These are phyloP conservation scores for Chytriomyces hyalinus DNA, from an alignment of 192 early-diverging fungal species.

Conservation along the genomic window DNA sequence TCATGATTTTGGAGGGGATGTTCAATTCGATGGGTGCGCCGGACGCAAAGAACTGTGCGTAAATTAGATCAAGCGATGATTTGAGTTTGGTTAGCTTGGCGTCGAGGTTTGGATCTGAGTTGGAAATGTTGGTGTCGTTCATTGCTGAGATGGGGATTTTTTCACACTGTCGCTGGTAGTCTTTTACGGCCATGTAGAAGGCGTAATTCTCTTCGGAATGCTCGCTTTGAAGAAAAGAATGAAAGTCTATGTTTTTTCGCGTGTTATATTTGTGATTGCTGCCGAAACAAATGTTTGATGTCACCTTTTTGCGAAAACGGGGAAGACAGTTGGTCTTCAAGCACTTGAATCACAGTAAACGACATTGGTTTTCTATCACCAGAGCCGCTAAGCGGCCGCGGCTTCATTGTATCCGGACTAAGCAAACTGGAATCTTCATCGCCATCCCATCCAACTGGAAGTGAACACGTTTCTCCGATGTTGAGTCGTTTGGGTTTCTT, in stretches of 20 bases:
- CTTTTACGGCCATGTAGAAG: slow-evolving; percentile 27
- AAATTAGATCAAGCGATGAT: slow-evolving; percentile 17
- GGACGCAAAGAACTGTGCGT: slow-evolving; percentile 13
- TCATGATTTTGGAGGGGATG: slow-evolving; percentile 31
- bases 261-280: background rate
- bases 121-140: background rate
- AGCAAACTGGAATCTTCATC: too few relatives aligned
- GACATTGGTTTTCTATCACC: background rate
- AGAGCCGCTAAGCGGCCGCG: too few relatives aligned
- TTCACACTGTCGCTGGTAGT: slow-evolving; percentile 14
- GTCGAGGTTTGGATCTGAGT: background rate
- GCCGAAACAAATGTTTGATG: background rate
- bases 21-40: slow-evolving; percentile 33
- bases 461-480: too few relatives aligned
- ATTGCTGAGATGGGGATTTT: slow-evolving; percentile 1
- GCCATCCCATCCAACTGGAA: too few relatives aligned
- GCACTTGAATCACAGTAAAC: slow-evolving; percentile 17
- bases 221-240: slow-evolving; percentile 2
- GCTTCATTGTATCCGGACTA: too few relatives aligned
- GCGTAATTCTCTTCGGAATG: slow-evolving; percentile 9
- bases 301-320: slow-evolving; percentile 26
- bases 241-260: slow-evolving; percentile 12
- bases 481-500: too few relatives aligned
- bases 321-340: slow-evolving; percentile 9
- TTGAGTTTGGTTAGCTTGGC: background rate